A percentile compares a stretch with the other conserved stretches of the same genome.
These are phyloP conservation scores for Elongisporangium undulatum DNA, from an alignment of 352 stramenopile species.

Conservation along the genomic window DNA sequence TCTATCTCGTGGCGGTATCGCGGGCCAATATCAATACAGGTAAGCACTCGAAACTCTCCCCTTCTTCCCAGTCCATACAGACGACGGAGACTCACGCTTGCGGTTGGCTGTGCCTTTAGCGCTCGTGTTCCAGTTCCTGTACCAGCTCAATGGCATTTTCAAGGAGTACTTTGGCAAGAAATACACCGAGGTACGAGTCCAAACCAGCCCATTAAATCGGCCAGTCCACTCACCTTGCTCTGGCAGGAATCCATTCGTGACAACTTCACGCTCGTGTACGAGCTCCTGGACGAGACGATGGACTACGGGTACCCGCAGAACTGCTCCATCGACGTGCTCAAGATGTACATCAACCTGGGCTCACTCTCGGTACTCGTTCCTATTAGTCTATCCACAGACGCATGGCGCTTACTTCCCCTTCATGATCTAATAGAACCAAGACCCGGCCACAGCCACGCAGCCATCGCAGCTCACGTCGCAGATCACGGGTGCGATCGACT, in stretches of 20 bases:
- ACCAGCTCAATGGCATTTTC: slow-evolving; percentile 95
- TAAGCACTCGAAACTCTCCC: slow-evolving; percentile 6
- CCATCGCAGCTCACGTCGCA: slow-evolving; percentile 75
- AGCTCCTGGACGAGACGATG: slow-evolving; percentile 99
- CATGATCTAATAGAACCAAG: slow-evolving; percentile 60
- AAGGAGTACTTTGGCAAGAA: slow-evolving; percentile 98
- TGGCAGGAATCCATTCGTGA: slow-evolving; percentile 90
- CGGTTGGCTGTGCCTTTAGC: slow-evolving; percentile 18
- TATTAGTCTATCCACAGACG: neutral
- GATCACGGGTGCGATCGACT: slow-evolving; percentile 88
- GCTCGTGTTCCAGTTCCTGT: slow-evolving; percentile 96
- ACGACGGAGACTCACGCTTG: neutral
- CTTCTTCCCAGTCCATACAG: neutral
- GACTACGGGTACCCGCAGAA: slow-evolving; percentile 99
- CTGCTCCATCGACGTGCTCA: slow-evolving; percentile 96
- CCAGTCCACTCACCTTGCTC: neutral
- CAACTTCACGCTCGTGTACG: slow-evolving; percentile 99
- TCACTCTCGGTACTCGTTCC: slow-evolving; percentile 36
- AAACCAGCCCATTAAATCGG: neutral
- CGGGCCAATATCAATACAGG: slow-evolving; percentile 96
- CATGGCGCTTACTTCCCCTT: slow-evolving; percentile 7
- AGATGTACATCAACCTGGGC: slow-evolving; percentile 98
- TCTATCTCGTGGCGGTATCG: slow-evolving; percentile 98
- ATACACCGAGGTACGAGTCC: slow-evolving; percentile 86
- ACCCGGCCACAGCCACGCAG: slow-evolving; percentile 91